These are phyloP conservation scores for Aspergillus persii DNA, from an alignment of 2,329 filamentous ascomycete species.

Conservation along the genomic window DNA sequence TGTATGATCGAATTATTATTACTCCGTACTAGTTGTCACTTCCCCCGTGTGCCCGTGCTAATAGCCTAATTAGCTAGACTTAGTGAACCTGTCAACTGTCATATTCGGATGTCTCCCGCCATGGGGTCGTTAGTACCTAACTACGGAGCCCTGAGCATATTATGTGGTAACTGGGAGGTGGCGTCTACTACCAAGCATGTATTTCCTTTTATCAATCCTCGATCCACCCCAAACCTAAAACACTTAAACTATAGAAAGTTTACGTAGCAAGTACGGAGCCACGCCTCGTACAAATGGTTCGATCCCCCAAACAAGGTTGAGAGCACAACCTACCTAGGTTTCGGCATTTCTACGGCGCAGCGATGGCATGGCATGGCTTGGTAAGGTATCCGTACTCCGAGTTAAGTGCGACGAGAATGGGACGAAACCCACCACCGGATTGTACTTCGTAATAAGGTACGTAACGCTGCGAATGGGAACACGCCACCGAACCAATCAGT, in stretches of 20 bases:
- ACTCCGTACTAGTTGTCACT: no score
- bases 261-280: no score
- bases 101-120: background rate
- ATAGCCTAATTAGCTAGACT: background rate
- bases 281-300: background rate
- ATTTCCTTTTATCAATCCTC: background rate
- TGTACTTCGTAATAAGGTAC: no score
- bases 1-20: no score
- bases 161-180: background rate
- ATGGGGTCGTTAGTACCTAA: background rate
- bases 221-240: background rate
- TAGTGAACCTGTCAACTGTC: background rate
- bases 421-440: no score
- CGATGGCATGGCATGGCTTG: background rate
- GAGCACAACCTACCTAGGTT: background rate
- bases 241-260: no score
- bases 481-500: background rate
- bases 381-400: no score
- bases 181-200: background rate
- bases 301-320: background rate
- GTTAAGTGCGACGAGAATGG: no score
- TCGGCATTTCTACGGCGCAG: background rate
- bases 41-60: background rate
- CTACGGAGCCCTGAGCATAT: background rate
- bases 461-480: background rate